phyloP scores from a whole-genome alignment of 148 eudicot species.

The Camellia lanceoleosa region DNA sequence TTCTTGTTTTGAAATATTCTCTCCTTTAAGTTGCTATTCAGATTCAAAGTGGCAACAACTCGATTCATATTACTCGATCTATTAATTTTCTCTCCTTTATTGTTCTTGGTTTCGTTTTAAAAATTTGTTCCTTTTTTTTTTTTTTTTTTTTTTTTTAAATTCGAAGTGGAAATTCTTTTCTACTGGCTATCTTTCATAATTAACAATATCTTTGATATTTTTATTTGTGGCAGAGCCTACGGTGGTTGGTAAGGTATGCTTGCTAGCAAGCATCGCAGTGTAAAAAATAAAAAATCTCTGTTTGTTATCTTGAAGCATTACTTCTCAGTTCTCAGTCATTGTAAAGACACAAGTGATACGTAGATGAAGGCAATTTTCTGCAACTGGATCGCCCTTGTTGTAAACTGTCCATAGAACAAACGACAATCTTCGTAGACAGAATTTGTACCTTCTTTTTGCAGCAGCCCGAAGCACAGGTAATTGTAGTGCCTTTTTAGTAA shows the following conservation, averaged over 20 bases:
- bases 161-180: neutral
- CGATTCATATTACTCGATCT: neutral
- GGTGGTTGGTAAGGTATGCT: constrained; percentile 28
- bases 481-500: too few species aligned
- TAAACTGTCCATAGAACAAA: constrained; percentile 6
- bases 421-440: neutral
- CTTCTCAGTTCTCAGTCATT: neutral
- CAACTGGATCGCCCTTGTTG: neutral
- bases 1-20: neutral
- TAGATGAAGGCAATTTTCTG: neutral
- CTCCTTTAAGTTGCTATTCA: neutral
- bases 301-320: neutral
- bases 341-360: neutral
- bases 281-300: neutral
- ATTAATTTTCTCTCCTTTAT: neutral
- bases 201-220: neutral
- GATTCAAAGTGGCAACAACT: neutral
- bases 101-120: neutral
- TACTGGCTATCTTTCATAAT: neutral
- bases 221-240: constrained; percentile 19
- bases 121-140: neutral
- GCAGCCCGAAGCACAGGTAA: neutral
- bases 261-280: neutral
- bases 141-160: too few species aligned
- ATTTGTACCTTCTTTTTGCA: neutral